Evolutionary conservation across 2,329 filamentous ascomycete species (phyloP).

Genomic region (Pestalotiopsis fici): DNA sequence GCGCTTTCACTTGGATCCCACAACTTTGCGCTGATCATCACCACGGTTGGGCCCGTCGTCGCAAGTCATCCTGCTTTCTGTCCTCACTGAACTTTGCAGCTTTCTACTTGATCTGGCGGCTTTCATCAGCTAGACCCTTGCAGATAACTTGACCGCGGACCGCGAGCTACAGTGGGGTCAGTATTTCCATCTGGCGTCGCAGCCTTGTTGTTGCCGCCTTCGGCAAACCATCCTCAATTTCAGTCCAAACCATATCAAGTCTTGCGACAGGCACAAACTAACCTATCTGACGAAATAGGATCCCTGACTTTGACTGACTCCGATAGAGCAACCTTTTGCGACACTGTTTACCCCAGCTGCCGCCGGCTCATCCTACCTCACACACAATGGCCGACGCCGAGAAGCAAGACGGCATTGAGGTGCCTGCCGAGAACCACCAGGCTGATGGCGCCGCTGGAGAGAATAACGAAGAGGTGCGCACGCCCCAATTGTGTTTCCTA

Average conservation of each 20-base stretch:
- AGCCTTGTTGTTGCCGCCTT: neutral
- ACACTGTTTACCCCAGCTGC: neutral
- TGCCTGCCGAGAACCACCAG: conserved; percentile 30
- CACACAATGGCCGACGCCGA: conserved; percentile 25
- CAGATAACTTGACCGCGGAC: neutral
- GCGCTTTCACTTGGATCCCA: neutral
- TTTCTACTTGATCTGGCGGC: neutral
- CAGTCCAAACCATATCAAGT: neutral
- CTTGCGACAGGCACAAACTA: neutral
- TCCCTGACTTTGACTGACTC: neutral
- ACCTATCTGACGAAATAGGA: neutral
- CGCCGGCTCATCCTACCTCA: neutral
- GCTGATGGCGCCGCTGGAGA: conserved; percentile 36
- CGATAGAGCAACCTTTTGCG: neutral
- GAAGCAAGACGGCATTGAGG: conserved; percentile 26
- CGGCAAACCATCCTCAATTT: neutral
- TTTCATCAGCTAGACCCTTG: neutral
- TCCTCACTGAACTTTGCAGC: neutral
- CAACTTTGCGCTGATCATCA: neutral
- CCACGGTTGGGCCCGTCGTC: neutral
- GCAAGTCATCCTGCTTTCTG: neutral
- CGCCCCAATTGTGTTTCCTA: neutral
- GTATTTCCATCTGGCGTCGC: neutral
- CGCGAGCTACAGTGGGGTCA: neutral
- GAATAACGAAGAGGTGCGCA: conserved; percentile 48